Base-by-base conservation (phyloP, 495 filamentous ascomycete genomes). In the Elasticomyces elasticus region DNA sequence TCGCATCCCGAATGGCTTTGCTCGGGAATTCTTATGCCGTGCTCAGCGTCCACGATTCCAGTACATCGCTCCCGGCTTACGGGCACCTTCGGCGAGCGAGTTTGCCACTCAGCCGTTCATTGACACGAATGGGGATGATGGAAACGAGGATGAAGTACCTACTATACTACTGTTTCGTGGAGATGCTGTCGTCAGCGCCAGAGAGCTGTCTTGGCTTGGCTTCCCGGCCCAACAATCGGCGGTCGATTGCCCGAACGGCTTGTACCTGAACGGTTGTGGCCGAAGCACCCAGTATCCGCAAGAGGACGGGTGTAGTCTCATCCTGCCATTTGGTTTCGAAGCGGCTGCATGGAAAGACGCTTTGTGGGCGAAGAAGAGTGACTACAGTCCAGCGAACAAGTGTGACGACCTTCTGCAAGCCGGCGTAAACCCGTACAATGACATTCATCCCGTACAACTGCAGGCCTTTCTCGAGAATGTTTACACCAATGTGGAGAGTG, bases 1-100 rank as follows among this genome's bases (percentile, higher is more conserved):
- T 26, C 20, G 30, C 5, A 44, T 53, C 2, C 51, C 51, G 7
- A 25, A 53, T 5, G 51, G 51, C 22, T 53, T 27, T 35, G 38
- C 40, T 1, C 35, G 38, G 2, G 13, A 30, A 5, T 53, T 53
- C 51, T 4, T 53, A 1, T n/a, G 13, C 4, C 10, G 45, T 33
- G 51, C 51, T 5, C 4, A 28, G 10, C 43, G 33, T 15, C 51
- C 51, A 10, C 51, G 51, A 5, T 53, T 53, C 40, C 5, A 31
- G 5, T 53, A 5, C 38, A 46, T 53, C 12, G 51, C 38, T 9
- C 51, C 51, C 25, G 35, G 51, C 5, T 26, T 53, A 11, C 24
- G 19, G 6, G 5, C 45, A 9, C 51, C 51, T 1, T 33, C 23
- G 10, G 22, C 5, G 9, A 33, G 13, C 4, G 42, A 6, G 1